Base-by-base conservation (phyloP, 768 basidiomycete genomes). In the Lepiota brunneoincarnata region DNA sequence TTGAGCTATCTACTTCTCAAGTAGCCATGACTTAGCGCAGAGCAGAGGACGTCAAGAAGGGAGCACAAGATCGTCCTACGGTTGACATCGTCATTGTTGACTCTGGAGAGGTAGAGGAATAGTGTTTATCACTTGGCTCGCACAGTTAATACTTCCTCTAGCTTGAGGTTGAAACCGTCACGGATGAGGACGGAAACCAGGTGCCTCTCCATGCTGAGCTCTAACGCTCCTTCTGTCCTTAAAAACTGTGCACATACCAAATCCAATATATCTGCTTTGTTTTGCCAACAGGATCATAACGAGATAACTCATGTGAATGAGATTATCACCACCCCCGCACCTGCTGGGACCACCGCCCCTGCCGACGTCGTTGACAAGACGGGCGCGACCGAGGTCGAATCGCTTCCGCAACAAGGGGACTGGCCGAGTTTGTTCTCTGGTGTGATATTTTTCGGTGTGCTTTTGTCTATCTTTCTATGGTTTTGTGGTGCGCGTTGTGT, bases 151-250 rank as follows among this genome's bases (percentile, higher is more conserved):
- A 66, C 35, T 58, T 20, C 50, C 17, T 56, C 12, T 53, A 87
- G 86, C 71, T 89, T 21, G 69, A 68, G 12, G 59, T 85, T 26
- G 84, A 87, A 54, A 50, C 74, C 34, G 76, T 69, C 42, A 69
- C 76, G 46, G 87, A 88, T 58, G 72, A 71, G 51, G 79, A 87
- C 51, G 89, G 86, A 67, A 87, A 91, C 58, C 77, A 96, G 91
- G 92, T 96, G 84, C 95, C 93, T 73, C 72, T 91, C 64, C 93
- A 84, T 67, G 89, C 82, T 82, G 96, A 98, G 84, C 93, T 98
- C 68, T 98, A 82, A 86, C 70, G 75, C 74, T 69, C 65, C 56
- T 58, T 61, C 51, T 67, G 58, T 68, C 61, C 58, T 59, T 62
- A 67, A 70, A 73, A 66, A 66, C 59, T 21, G 26, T 12, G 68